Conservation (phyloP, 768 basidiomycete species). For the Tubosaeta sp. region DNA sequence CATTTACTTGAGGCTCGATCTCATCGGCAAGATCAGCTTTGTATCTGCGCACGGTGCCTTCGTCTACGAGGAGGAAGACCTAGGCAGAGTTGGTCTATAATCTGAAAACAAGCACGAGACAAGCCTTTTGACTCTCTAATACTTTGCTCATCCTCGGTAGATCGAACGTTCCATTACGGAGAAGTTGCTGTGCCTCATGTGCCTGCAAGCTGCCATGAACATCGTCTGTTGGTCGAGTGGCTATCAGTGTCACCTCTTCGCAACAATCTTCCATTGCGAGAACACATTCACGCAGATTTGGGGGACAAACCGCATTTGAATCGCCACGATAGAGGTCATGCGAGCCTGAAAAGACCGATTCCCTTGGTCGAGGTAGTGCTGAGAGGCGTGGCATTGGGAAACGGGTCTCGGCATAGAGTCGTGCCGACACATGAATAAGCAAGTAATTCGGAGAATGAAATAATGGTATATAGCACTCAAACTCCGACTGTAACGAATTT, state of each 20-base stretch:
- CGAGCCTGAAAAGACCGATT: constrained; percentile 69
- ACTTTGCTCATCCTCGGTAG: constrained; percentile 67
- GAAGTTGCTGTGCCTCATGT: constrained; percentile 61
- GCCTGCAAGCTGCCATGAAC: constrained; percentile 37
- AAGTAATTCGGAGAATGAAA: constrained; percentile 24
- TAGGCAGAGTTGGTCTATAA: constrained; percentile 26
- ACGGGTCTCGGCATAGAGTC: constrained; percentile 13
- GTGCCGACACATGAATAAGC: constrained; percentile 11
- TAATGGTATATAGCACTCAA: constrained; percentile 24
- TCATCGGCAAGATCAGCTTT: constrained; percentile 74
- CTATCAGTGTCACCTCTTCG: constrained; percentile 51
- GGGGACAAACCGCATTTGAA: constrained; percentile 61
- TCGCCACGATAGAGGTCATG: constrained; percentile 65
- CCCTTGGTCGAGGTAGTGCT: constrained; percentile 46
- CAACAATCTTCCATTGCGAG: constrained; percentile 77
- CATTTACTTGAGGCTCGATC: constrained; percentile 75
- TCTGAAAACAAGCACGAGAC: constrained; percentile 7
- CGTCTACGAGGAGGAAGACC: constrained; percentile 74
- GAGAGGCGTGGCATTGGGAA: constrained; percentile 42
- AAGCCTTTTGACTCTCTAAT: constrained; percentile 62
- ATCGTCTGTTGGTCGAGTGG: neutral
- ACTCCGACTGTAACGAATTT: constrained; percentile 20
- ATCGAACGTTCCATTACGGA: constrained; percentile 68
- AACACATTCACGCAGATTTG: constrained; percentile 71
- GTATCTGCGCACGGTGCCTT: constrained; percentile 67